Base-by-base conservation (phyloP, 2,329 filamentous ascomycete genomes). In the Cladosporium sp. region DNA sequence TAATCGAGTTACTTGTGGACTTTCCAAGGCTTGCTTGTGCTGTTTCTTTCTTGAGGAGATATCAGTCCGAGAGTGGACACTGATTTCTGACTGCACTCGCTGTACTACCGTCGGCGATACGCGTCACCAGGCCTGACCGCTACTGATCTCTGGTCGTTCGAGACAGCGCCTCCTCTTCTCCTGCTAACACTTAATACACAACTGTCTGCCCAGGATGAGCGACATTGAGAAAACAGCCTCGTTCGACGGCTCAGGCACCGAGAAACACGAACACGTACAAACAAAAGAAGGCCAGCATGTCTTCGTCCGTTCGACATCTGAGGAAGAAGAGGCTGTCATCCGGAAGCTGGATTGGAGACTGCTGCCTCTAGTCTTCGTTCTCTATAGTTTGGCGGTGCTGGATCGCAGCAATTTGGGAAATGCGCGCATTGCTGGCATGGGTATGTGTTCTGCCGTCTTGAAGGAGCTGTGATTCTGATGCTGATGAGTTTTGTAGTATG, bases 381-480 rank as follows among this genome's bases (percentile, higher is more conserved):
- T 77, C 4, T 77, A 76, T 64, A 69, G 71, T 32, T 71, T 77
- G 21, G 68, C 72, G 12, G 72, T 76, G 11, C 70, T 77, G 14
- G 75, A 77, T 66, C 69, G 74, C 18, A 70, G 68, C 30, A 77
- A 77, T 26, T 64, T 76, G 15, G 80, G 79, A 62, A 86, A 86
- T 79, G 84, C 84, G 1, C 78, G 80, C 68, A 84, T 85, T 54
- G 83, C 84, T 1, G 84, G 84, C 44, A 85, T 86, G 83, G 68
- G 26, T 47, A 47, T 47, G 41, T 47, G 41, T 28, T 54, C 1
- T 18, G 14, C 0, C 1, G 3, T 30, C 12, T n/a, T 7, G 49
- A 30, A 0, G 6, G 28, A 54, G 24, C 12, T 54, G 49, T 30
- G 24, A 15, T 15, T 11, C 4, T 24, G n/a, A 30, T 10, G 28